Percentiles rank a stretch among this genome's conserved stretches.
Conservation (phyloP, 139 green algal species). For the Picochlorum sp. region DNA sequence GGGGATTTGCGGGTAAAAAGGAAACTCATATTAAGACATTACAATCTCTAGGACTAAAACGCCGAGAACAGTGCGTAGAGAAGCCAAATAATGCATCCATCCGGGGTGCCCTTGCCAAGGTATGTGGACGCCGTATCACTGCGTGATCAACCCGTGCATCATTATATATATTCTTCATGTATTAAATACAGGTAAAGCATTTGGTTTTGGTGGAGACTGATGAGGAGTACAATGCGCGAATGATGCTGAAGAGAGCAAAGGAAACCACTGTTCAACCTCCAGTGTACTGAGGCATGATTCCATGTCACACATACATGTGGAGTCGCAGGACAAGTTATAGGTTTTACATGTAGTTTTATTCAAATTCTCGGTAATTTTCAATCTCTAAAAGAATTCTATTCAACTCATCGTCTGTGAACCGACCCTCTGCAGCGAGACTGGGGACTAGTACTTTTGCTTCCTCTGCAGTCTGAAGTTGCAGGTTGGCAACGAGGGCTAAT, state of each 20-base stretch:
- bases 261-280: too few species aligned
- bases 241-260: constrained; percentile 20
- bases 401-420: constrained; percentile 17
- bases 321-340: too few species aligned
- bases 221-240: constrained; percentile 10
- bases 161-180: background rate
- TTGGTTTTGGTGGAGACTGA: constrained; percentile 42
- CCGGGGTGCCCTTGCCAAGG: constrained; percentile 40
- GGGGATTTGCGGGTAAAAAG: constrained; percentile 40
- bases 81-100: constrained; percentile 22
- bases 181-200: constrained; percentile 34
- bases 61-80: constrained; percentile 37
- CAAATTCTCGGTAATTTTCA: constrained; percentile 26
- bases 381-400: constrained; percentile 21
- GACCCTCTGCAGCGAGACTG: background rate
- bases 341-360: constrained; percentile 7
- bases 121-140: background rate
- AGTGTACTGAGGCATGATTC: too few species aligned
- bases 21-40: constrained; percentile 33
- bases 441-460: constrained; percentile 32
- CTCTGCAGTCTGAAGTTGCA: constrained; percentile 22
- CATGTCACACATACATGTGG: too few species aligned
- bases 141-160: background rate
- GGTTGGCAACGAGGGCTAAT: constrained; percentile 28
- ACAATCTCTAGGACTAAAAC: constrained; percentile 26